Evolutionary conservation across 495 filamentous ascomycete species (phyloP), one percentile per base, ranked within the genome.

Genomic region (Pseudomonodictys pantanalensis): DNA sequence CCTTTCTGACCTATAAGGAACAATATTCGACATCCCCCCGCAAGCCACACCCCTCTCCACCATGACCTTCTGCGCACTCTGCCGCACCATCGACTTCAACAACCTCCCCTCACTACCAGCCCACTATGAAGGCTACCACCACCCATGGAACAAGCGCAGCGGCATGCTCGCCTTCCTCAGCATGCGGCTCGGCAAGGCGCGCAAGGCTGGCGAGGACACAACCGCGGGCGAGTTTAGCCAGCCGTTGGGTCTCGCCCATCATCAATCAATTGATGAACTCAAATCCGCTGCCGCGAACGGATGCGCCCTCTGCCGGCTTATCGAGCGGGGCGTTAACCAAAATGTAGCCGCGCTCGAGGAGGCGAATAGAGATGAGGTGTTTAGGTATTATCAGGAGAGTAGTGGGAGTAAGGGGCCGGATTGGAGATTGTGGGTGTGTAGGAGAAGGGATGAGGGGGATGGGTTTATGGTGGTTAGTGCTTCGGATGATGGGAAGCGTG

Each of bases 171-270:
- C 1, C 8, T 58, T 41, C 30, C 1, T 41, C 11, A 41, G 24
- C 17, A 7, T 23, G 8, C 54, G 18, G 29, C 23, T 50, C 24
- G 15, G 11, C 12, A 41, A 58, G 18, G 44, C 45, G n/a, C 41
- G 28, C 20, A 28, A 29, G 43, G 20, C 50, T 48, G 58, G 41
- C 20, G 28, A 48, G 18, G 39, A 39, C 30, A 8, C 38, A 9
- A 48, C 28, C 41, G 58, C 8, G 58, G 58, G 56, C 18, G 49
- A 48, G 39, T 59, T 60, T 60, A 60, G 20, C 58, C 58, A 60
- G 48, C 29, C 49, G 26, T 42, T 54, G 38, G 58, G 49, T 29
- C 25, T 60, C 5, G 32, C 28, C 2, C 50, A 53, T 29, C 38
- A 53, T 25, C 58, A 60, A 54, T 60, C 48, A 29, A 48, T 54